Evolutionary conservation across 2,329 filamentous ascomycete species (phyloP).

Genomic region (Chaetomium olivaceum): DNA sequence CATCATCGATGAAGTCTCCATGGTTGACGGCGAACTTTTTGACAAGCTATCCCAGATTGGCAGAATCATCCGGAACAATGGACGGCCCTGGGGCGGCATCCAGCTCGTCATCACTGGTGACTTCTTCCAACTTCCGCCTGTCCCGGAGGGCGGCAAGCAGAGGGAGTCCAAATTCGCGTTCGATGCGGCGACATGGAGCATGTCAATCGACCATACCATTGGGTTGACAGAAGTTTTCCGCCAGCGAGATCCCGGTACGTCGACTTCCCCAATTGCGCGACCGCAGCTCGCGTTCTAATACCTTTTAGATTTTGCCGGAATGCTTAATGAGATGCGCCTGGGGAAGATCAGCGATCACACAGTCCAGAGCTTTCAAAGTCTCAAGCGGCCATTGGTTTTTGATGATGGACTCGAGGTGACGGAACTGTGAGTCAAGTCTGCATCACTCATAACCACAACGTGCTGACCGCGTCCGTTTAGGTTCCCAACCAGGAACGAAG

Average conservation of each 20-base stretch:
- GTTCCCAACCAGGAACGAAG: conserved; percentile 87
- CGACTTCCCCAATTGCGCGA: conserved; percentile 8
- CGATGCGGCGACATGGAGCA: conserved; percentile 87
- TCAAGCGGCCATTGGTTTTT: conserved; percentile 71
- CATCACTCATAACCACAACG: neutral
- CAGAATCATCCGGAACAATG: conserved; percentile 82
- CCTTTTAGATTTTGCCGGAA: conserved; percentile 72
- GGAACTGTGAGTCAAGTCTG: conserved; percentile 61
- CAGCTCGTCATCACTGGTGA: conserved; percentile 95
- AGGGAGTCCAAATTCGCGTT: conserved; percentile 84
- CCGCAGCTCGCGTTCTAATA: conserved; percentile 28
- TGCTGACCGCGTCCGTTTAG: conserved; percentile 40
- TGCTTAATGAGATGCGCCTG: conserved; percentile 97
- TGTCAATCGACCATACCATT: conserved; percentile 92
- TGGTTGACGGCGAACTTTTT: conserved; percentile 96
- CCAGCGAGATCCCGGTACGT: conserved; percentile 75
- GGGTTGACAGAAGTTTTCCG: conserved; percentile 94
- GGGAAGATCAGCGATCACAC: conserved; percentile 78
- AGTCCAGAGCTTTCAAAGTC: conserved; percentile 70
- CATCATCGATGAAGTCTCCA: conserved; percentile 93
- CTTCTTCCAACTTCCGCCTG: conserved; percentile 95
- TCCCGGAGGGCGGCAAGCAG: conserved; percentile 64
- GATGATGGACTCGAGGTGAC: conserved; percentile 78
- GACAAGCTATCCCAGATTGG: conserved; percentile 93
- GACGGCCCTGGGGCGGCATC: conserved; percentile 90